Evolutionary conservation across 2,329 filamentous ascomycete genomes (phyloP), one percentile per base, ranked within the genome.

Genomic region (Penicillium fuscoglaucum): DNA sequence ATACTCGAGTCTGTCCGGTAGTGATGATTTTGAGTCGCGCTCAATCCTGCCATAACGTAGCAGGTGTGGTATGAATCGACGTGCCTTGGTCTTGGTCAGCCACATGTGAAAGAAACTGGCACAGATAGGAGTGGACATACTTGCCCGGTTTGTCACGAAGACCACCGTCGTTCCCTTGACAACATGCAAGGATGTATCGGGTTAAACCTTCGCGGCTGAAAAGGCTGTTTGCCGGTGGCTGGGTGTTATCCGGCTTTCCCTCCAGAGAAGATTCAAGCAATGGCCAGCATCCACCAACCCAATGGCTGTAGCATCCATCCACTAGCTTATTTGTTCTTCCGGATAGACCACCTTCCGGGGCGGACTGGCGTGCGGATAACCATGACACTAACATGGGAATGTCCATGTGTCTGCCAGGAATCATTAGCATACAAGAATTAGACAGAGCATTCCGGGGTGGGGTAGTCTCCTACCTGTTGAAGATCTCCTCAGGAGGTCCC

Each of bases 281-380:
- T 46, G 93, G 89, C 91, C 93, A 99, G 79, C 93, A 98, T 55
- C 90, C 90, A 55, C 95, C 95, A 35, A 96, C 89, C 95, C 95
- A 99, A 76, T 97, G 93, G 73, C 91, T 96, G 79, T 99, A 99
- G 78, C 95, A 99, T 46, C 93, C 95, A 75, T 99, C 95, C 33
- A 98, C 95, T 33, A 99, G 83, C 79, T 99, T 99, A 82, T 98
- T 98, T 29, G 93, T 96, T 66, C 95, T 89, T 61, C 95, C 95
- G 41, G 91, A 90, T 71, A 96, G 93, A 37, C 95, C 95, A 63
- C 93, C 93, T 74, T 98, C 95, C 4, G 93, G 95, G 31, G 87
- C 87, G 73, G 93, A 90, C 75, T 99, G 95, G 59, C 92, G 88
- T 45, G 90, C 87, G 8, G 91, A 93, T 40, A 99, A 84, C 92